Evolutionary conservation across 768 basidiomycete species (phyloP).

Genomic region (Chiua virens): DNA sequence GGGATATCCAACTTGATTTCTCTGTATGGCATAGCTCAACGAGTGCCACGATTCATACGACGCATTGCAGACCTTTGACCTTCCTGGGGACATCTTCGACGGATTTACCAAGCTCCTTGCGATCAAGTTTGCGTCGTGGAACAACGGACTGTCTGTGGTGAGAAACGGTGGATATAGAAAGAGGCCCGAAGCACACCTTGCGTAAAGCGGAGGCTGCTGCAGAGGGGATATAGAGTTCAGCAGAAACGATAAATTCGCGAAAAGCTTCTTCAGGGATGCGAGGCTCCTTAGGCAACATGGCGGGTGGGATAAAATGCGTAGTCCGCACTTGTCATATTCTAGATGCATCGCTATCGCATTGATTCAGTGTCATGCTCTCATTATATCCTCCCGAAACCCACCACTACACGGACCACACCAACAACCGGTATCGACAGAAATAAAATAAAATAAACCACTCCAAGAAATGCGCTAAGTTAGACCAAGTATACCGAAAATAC

Average conservation of each 20-base stretch:
- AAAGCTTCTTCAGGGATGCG: conserved; percentile 6
- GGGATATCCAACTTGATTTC: conserved; percentile 69
- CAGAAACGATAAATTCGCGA: conserved; percentile 59
- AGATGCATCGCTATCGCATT: conserved; percentile 1
- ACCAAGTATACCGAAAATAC: conserved; percentile 16
- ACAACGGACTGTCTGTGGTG: conserved; percentile 39
- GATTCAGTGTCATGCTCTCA: neutral
- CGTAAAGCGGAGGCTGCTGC: conserved; percentile 49
- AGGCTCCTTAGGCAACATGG: conserved; percentile 15
- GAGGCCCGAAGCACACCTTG: conserved; percentile 46
- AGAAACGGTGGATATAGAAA: conserved; percentile 4
- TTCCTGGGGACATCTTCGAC: conserved; percentile 50
- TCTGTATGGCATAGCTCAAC: conserved; percentile 40
- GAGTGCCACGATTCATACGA: neutral
- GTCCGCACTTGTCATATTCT: neutral
- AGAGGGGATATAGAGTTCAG: conserved; percentile 61
- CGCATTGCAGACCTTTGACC: conserved; percentile 52
- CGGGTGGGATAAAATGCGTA: neutral
- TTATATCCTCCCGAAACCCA: conserved; percentile 1
- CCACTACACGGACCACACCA: conserved; percentile 2
- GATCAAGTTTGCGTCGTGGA: conserved; percentile 57
- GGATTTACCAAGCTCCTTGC: conserved; percentile 39
- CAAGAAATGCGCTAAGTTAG: conserved; percentile 7
- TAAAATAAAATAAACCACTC: neutral
- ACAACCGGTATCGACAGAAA: conserved; percentile 12